Conservation (phyloP, 139 green algal species). For the Edaphochlamys debaryana region DNA sequence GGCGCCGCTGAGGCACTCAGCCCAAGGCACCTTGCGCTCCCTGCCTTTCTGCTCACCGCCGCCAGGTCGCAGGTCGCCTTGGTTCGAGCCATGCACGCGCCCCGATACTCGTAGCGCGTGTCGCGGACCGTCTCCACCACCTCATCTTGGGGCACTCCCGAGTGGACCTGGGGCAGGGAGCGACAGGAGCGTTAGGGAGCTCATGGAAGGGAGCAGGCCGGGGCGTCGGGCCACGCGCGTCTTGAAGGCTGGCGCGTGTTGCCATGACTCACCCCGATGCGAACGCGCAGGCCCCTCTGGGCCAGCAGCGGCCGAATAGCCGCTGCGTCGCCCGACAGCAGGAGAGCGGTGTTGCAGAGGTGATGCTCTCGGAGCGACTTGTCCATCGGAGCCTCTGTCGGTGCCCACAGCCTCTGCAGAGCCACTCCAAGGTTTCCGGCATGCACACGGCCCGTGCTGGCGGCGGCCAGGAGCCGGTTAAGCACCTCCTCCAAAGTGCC, state of each 20-base stretch:
- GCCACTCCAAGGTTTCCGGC: background rate
- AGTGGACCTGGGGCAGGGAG: too few relatives aligned
- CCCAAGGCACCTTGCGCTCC: too few relatives aligned
- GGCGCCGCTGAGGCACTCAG: too few relatives aligned
- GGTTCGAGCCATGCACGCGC: background rate
- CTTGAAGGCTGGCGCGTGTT: too few relatives aligned
- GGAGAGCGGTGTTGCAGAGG: background rate
- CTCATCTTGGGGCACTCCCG: background rate
- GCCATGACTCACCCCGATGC: slow-evolving; percentile 20
- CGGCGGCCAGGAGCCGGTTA: background rate
- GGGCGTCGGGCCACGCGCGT: too few relatives aligned
- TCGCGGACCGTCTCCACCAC: background rate
- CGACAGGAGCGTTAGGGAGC: too few relatives aligned
- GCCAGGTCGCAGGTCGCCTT: background rate
- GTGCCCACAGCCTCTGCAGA: background rate
- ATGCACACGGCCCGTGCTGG: background rate
- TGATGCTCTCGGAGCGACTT: too few relatives aligned
- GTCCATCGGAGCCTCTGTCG: too few relatives aligned
- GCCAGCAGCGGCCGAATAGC: background rate
- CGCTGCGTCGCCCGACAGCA: background rate
- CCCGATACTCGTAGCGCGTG: background rate
- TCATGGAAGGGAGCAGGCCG: too few relatives aligned
- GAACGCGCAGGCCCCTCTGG: slow-evolving; percentile 4
- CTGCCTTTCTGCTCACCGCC: too few relatives aligned
- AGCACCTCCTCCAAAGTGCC: background rate